Base-by-base conservation (phyloP, 208 protist species). In the Acanthamoeba castellanii region DNA sequence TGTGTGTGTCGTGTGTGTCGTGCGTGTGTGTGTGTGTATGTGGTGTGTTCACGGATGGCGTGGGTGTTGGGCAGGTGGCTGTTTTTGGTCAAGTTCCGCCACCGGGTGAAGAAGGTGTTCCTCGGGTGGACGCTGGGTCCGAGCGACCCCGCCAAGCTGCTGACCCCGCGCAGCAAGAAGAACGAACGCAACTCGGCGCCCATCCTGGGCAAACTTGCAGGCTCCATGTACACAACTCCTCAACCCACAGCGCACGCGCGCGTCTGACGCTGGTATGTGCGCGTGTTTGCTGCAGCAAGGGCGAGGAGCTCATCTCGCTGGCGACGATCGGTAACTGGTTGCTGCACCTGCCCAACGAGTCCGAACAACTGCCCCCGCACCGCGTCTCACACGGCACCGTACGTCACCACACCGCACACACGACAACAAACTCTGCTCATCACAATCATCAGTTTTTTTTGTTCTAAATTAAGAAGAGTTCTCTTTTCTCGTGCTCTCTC, bases 301-400 rank as follows among this genome's bases (percentile, higher is more conserved):
- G 74, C 11, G 91, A 94, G 34, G 74, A 94, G n/a, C 91, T 72
- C 11, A 30, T 94, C 7, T 88, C 91, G 2, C 47, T 94, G 20
- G 50, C 37, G 8, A 72, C 66, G n/a, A 82, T 94, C 25, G 91
- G 91, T 0, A 87, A 94, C 30, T 94, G 91, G 91, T 52, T 94
- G 47, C 55, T 94, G 5, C 91, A 88, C 30, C 61, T 94, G n/a
- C 66, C 91, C 9, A 34, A 87, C 25, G 91, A 94, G 57, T 55
- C 87, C 27, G 52, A 42, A 72, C 91, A 16, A 32, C 42, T 20
- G 14, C 66, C 30, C 72, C 91, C 6, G 22, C 72, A 34, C 14
- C 66, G 91, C 25, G 70, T 94, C 27, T 72, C 34, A 16, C 55
- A 87, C 32, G 74, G 91, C 45, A 50, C 55, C 34, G 91, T 94